These are phyloP conservation scores for Linnemannia elongata DNA, from an alignment of 192 early-diverging fungal genomes.

Conservation along the genomic window DNA sequence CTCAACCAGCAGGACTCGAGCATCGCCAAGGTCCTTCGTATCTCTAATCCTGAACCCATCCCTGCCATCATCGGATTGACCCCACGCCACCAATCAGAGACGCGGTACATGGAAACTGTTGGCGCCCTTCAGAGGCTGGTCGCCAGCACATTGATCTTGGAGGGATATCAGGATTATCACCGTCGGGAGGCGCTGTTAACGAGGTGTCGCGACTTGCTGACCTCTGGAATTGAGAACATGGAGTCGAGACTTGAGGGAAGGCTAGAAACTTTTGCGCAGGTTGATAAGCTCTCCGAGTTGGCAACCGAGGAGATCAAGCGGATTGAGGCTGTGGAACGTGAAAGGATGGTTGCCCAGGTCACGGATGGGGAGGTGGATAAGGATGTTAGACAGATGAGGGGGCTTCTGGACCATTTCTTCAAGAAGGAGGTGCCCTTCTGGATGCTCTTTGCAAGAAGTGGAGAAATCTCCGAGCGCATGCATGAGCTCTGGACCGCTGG, in stretches of 20 bases:
- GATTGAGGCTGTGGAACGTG: slow-evolving; percentile 30
- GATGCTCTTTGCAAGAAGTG: slow-evolving; percentile 52
- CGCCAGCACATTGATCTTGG: slow-evolving; percentile 19
- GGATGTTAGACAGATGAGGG: slow-evolving; percentile 38
- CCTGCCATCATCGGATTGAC: slow-evolving; percentile 28
- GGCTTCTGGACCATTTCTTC: slow-evolving; percentile 49
- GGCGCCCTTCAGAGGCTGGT: slow-evolving; percentile 42
- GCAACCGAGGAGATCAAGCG: slow-evolving; percentile 47
- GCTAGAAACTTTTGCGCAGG: slow-evolving; percentile 40
- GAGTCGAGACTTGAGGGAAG: slow-evolving; percentile 32
- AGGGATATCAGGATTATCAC: slow-evolving; percentile 31
- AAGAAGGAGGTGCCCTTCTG: slow-evolving; percentile 43
- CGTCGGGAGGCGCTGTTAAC: slow-evolving; percentile 31
- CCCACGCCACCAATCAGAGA: slow-evolving; percentile 18
- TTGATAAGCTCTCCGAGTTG: slow-evolving; percentile 41
- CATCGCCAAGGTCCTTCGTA: slow-evolving; percentile 43
- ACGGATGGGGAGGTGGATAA: slow-evolving; percentile 48
- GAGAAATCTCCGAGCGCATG: slow-evolving; percentile 51
- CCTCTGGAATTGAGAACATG: slow-evolving; percentile 42
- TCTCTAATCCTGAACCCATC: slow-evolving; percentile 48
- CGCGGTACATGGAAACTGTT: slow-evolving; percentile 27
- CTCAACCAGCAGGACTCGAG: background rate
- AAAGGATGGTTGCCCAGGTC: slow-evolving; percentile 36
- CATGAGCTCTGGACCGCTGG: slow-evolving; percentile 49
- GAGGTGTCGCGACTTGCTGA: slow-evolving; percentile 41